Evolutionary conservation across 2,329 filamentous ascomycete genomes (phyloP).

Genomic region (Aspergillus luchuensis): DNA sequence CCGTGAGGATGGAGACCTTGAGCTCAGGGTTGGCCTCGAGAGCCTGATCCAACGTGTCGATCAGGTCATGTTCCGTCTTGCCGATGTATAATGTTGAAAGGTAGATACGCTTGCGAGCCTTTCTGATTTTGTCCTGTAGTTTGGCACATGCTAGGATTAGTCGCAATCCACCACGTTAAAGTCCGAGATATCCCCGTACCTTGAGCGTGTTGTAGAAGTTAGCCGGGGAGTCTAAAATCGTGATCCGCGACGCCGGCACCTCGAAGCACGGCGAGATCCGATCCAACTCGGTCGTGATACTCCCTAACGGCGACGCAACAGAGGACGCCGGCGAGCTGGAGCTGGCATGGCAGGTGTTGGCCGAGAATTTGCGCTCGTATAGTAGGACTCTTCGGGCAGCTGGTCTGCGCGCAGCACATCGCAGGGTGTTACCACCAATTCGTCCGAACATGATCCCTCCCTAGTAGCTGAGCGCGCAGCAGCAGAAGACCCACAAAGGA

Average conservation of each 20-base stretch:
- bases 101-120: slow-evolving; percentile 78
- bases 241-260: slow-evolving; percentile 76
- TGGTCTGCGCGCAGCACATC: slow-evolving; percentile 36
- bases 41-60: slow-evolving; percentile 74
- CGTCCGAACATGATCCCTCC: slow-evolving; percentile 40
- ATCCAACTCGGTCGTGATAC: slow-evolving; percentile 75
- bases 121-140: slow-evolving; percentile 72
- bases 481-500: too few species aligned
- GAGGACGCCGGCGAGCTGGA: slow-evolving; percentile 30
- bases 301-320: slow-evolving; percentile 54
- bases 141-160: slow-evolving; percentile 9
- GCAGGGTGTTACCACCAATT: slow-evolving; percentile 41
- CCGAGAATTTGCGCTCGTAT: slow-evolving; percentile 42
- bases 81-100: slow-evolving; percentile 97
- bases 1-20: slow-evolving; percentile 84
- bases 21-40: slow-evolving; percentile 73
- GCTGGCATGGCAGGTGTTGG: slow-evolving; percentile 28
- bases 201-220: slow-evolving; percentile 92
- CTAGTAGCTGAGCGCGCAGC: too few species aligned
- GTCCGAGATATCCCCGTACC: slow-evolving; percentile 49
- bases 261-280: slow-evolving; percentile 88
- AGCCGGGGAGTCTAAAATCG: slow-evolving; percentile 75
- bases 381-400: slow-evolving; percentile 34
- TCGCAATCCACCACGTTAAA: neutral
- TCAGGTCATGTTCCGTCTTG: slow-evolving; percentile 86